Base-by-base conservation (phyloP, 306 rosid species). In the Fragaria vesca region DNA sequence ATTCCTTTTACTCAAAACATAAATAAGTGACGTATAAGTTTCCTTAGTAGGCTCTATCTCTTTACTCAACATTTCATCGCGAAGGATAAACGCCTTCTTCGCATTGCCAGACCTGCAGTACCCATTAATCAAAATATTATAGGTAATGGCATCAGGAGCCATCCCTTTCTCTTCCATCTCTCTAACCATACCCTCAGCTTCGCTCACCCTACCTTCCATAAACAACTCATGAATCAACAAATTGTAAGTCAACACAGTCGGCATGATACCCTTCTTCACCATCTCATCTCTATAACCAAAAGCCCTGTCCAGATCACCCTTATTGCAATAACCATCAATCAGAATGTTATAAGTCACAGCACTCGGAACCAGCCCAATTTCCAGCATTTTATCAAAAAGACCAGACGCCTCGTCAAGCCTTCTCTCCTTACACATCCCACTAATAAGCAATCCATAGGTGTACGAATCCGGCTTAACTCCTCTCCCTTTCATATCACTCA, bases 221-320 rank as follows among this genome's bases (percentile, higher is more conserved):
- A 92, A 86, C 73, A 94, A 74, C 17, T 91, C 97, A 86, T 94
- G 96, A 74, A 94, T 88, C 79, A 94, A 81, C 93, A 89, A 6
- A 81, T 91, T 94, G 80, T 90, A 92, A 12, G 98, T 94, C 24
- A 86, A 87, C 60, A 69, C 78, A 47, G 94, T 86, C 13, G 93
- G 73, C 80, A 11, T 62, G 79, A 85, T 79, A 48, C 97, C 97
- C 74, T 86, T 87, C 68, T 83, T 76, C 69, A 78, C 61, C 98
- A 94, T 94, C 85, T 90, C 91, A 69, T 91, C 90, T 69, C 87
- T 82, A 45, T 40, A 90, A 21, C 78, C 24, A 79, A 88, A 94
- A 67, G 96, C 97, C 85, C 83, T 91, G 36, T 85, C 90, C 75
- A 92, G 50, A 66, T 90, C 85, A 42, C 94, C 94, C 76, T 82